Evolutionary conservation across 257 asterid species (phyloP), one percentile per base, ranked within the genome.

Genomic region (Solanum neorickii): DNA sequence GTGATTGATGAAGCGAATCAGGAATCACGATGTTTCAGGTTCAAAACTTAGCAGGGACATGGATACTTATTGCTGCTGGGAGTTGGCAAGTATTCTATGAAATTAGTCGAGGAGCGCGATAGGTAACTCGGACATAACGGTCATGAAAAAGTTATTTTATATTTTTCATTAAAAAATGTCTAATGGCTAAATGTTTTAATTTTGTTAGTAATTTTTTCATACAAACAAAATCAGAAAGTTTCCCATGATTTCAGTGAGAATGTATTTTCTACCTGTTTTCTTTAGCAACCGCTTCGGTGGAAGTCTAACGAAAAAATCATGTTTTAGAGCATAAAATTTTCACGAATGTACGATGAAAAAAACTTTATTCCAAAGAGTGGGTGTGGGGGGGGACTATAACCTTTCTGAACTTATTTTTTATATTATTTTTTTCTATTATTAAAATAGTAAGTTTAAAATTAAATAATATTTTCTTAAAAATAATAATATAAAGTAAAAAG

Each of bases 301-400:
- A 52, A 52, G 7, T 3, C 0, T 0, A 15, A 14, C 6, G 1
- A 0, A 47, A 47, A 52, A 18, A 52, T 0, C 62, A 16, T 18
- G 1, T 46, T 46, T 0, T 46, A 46, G 0, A 52, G 0, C 2
- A 52, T 23, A 52, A 52, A 18, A 0, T 52, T 52, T 0, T 2
- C 1, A 42, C 1, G 0, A 41, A 1, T 41, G 0, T 0, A 7
- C 3, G 1, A 8, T 52, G 9, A 5, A 23, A 52, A 52, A 52
- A 16, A 0, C 62, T 52, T 52, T 16, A 20, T 52, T 52, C 16
- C 62, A 13, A 59, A 59, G 25, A 12, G 13, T 8, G 1, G 29
- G 1, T 0, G 13, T 21, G 3, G 14, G 3, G 4, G n/a, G 2
- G 66, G n/a, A 0, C 66, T 60, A 21, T 60, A 0, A 9, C 69